These are phyloP conservation scores for Carex pumila DNA, from an alignment of 176 grass and related monocot species.

Conservation along the genomic window DNA sequence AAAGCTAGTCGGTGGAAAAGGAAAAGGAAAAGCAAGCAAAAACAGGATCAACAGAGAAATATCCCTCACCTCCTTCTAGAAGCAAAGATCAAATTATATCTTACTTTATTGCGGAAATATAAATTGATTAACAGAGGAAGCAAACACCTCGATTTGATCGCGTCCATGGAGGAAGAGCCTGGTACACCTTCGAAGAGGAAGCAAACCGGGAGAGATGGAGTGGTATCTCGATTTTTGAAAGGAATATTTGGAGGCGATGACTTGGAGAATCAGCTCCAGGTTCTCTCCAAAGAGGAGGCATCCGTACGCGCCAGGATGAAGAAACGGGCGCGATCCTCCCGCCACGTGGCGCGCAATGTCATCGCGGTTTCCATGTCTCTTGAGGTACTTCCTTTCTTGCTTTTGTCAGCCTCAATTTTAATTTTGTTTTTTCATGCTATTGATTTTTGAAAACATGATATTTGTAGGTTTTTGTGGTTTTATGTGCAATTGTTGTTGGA, in stretches of 20 bases:
- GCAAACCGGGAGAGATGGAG: background rate
- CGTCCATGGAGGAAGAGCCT: background rate
- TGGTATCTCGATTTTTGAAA: conserved; percentile 44
- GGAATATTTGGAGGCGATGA: conserved; percentile 73
- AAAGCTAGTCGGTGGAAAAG: background rate
- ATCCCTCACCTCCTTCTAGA: background rate
- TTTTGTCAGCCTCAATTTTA: background rate
- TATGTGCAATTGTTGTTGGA: conserved; percentile 55
- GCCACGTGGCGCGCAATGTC: conserved; percentile 52
- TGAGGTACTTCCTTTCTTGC: conserved; percentile 42
- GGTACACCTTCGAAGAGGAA: background rate
- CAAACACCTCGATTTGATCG: background rate
- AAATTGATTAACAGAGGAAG: background rate
- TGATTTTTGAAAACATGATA: background rate
- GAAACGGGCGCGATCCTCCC: conserved; percentile 53
- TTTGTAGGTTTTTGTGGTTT: conserved; percentile 55
- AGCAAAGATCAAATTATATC: background rate
- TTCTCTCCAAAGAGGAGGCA: conserved; percentile 78
- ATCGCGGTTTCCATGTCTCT: conserved; percentile 49
- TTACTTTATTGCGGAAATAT: background rate
- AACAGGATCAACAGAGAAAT: background rate
- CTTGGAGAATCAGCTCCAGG: conserved; percentile 76
- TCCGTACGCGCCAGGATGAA: conserved; percentile 52
- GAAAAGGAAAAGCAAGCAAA: background rate
- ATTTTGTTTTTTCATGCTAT: background rate